Conservation (phyloP, 805 yeast genomes). For the Kluyveromyces siamensis region DNA sequence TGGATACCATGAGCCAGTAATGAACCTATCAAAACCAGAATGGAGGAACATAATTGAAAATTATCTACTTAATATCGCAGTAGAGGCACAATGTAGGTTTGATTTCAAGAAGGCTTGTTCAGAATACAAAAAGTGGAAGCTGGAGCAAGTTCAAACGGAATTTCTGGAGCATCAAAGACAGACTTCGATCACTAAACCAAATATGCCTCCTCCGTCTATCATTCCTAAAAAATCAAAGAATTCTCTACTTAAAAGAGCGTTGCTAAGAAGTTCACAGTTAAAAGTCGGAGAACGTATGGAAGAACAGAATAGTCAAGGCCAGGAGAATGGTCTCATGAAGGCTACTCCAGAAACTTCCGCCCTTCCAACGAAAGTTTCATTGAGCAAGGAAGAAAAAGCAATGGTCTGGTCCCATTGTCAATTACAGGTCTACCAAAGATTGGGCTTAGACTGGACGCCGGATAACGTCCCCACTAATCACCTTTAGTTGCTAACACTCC, state of each 20-base stretch:
- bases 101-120: conserved; percentile 50
- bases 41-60: conserved; percentile 73
- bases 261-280: conserved; percentile 20
- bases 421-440: conserved; percentile 42
- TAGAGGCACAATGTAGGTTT: conserved; percentile 60
- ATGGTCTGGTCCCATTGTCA: conserved; percentile 59
- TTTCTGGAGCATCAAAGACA: not conserved
- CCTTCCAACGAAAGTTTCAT: conserved; percentile 13
- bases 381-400: conserved; percentile 49
- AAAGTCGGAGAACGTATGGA: conserved; percentile 4
- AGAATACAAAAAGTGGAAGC: conserved; percentile 36
- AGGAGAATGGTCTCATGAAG: not conserved
- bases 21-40: conserved; percentile 43
- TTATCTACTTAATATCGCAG: conserved; percentile 52
- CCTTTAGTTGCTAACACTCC: not conserved
- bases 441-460: conserved; percentile 55
- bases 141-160: conserved; percentile 14
- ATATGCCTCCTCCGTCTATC: conserved; percentile 29
- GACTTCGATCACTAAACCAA: conserved; percentile 18
- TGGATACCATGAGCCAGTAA: conserved; percentile 17
- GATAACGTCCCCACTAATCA: conserved; percentile 23
- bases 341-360: not conserved
- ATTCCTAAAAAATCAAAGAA: conserved; percentile 13
- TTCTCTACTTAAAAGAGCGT: conserved; percentile 26
- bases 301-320: not conserved